Evolutionary conservation across 2,329 filamentous ascomycete genomes (phyloP).

Genomic region (Domatiomyces globalis): DNA sequence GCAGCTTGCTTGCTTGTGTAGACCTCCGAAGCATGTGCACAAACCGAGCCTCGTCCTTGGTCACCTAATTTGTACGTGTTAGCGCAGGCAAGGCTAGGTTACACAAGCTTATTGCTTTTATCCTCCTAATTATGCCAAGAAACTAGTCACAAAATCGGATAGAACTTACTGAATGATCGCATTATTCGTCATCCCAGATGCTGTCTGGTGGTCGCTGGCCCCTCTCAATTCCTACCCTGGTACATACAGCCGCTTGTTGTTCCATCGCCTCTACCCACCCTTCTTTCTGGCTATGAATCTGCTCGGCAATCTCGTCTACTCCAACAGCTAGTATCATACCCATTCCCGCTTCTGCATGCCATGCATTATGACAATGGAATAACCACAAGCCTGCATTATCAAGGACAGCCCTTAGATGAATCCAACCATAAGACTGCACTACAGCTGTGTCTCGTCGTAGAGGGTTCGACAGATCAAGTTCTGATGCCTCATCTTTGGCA

Average conservation of each 20-base stretch:
- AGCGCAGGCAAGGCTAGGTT: no score
- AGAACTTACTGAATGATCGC: not conserved
- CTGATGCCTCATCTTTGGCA: constrained; percentile 1
- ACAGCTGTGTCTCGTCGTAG: constrained; percentile 21
- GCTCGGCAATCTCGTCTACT: not conserved
- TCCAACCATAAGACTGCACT: constrained; percentile 22
- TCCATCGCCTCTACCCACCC: not conserved
- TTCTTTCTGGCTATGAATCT: not conserved
- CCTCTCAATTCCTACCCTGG: not conserved
- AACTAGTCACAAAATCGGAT: not conserved
- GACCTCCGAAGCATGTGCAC: not conserved
- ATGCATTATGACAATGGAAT: constrained; percentile 26
- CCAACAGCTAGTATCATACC: not conserved
- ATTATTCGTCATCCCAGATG: not conserved
- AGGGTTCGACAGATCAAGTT: not conserved
- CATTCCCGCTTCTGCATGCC: constrained; percentile 22
- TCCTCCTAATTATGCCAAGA: no score
- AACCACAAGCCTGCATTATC: constrained; percentile 26
- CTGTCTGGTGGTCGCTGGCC: not conserved
- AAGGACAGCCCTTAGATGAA: constrained; percentile 24
- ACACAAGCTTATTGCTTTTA: no score
- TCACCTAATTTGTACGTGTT: no score
- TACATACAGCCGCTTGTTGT: not conserved
- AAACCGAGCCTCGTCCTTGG: no score
- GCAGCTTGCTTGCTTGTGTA: no score